Evolutionary conservation across 306 rosid species (phyloP).

Genomic region (Sicyos edulis): DNA sequence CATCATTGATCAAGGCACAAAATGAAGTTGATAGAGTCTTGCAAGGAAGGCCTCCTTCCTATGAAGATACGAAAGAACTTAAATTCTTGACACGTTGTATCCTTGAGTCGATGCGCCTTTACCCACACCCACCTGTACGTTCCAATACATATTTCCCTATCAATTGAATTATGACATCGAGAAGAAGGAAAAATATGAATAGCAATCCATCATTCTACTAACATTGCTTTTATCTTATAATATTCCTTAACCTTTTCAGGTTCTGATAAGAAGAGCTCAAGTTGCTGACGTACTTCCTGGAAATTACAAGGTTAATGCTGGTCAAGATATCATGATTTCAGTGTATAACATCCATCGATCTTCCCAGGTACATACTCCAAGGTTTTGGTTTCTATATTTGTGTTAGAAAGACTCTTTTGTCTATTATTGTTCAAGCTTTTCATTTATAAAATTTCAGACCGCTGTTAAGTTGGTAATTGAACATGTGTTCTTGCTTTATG

Average conservation of each 20-base stretch:
- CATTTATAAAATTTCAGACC: neutral
- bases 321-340: conserved; percentile 97
- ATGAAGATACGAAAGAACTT: conserved; percentile 69
- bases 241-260: conserved; percentile 38
- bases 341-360: conserved; percentile 89
- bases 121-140: conserved; percentile 91
- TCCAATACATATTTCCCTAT: conserved; percentile 22
- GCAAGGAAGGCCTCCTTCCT: conserved; percentile 68
- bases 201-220: conserved; percentile 11
- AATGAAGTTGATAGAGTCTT: conserved; percentile 82
- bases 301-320: conserved; percentile 68
- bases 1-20: conserved; percentile 60
- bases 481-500: neutral
- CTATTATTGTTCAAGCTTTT: neutral
- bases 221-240: neutral
- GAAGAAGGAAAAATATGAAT: neutral
- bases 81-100: conserved; percentile 79
- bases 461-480: conserved; percentile 10
- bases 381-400: neutral
- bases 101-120: conserved; percentile 77
- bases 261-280: conserved; percentile 88
- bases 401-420: neutral
- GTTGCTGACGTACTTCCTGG: conserved; percentile 83
- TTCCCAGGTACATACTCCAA: conserved; percentile 52
- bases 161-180: neutral